These are phyloP conservation scores for Wickerhamomyces xylosicus DNA, from an alignment of 805 yeast species.

Conservation along the genomic window DNA sequence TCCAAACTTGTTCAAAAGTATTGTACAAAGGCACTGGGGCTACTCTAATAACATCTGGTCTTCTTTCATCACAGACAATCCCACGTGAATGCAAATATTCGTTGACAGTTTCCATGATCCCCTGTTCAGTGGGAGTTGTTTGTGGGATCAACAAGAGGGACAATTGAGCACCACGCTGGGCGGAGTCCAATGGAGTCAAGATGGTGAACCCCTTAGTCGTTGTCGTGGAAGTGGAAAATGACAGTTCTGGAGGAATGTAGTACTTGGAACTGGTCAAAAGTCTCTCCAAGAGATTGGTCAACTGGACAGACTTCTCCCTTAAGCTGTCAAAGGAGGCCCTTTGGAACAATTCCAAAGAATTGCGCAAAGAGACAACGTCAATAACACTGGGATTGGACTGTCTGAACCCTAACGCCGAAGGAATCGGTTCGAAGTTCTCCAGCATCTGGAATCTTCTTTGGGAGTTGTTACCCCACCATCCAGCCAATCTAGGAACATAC, in stretches of 20 bases:
- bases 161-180: constrained; percentile 72
- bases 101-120: constrained; percentile 55
- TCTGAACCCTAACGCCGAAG: constrained; percentile 80
- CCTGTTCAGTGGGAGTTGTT: constrained; percentile 21
- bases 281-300: constrained; percentile 49
- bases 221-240: constrained; percentile 2
- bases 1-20: constrained; percentile 51
- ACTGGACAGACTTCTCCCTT: constrained; percentile 40
- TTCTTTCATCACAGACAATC: constrained; percentile 77
- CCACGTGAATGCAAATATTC: constrained; percentile 40
- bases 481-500: constrained; percentile 66
- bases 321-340: constrained; percentile 29
- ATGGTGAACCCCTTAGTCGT: constrained; percentile 37
- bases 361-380: constrained; percentile 65
- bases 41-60: constrained; percentile 84
- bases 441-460: constrained; percentile 67
- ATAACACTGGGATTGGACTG: constrained; percentile 87
- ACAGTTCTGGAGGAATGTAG: constrained; percentile 26
- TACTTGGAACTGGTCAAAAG: constrained; percentile 35
- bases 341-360: constrained; percentile 52
- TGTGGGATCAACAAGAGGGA: constrained; percentile 59
- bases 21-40: constrained; percentile 85
- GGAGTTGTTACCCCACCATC: constrained; percentile 94
- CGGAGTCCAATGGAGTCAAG: constrained; percentile 54
- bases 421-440: constrained; percentile 67